These are phyloP conservation scores for Aspergillus cavernicola DNA, from an alignment of 495 filamentous ascomycete species.

Conservation along the genomic window DNA sequence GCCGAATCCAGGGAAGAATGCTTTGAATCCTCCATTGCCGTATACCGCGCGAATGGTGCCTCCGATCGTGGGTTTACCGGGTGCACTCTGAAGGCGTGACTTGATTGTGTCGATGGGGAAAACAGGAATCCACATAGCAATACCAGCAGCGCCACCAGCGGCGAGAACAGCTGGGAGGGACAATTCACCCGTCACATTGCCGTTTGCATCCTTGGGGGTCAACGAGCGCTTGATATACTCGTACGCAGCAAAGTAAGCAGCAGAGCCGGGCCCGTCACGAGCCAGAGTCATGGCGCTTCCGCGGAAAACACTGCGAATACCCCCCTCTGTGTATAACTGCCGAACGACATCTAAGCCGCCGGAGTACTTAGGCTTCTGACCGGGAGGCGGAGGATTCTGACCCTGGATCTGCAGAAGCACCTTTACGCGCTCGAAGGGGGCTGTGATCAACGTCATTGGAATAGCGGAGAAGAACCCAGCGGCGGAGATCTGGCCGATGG, in stretches of 20 bases:
- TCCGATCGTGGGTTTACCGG: constrained; percentile 79
- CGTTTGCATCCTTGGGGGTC: constrained; percentile 80
- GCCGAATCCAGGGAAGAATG: constrained; percentile 96
- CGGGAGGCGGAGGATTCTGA: constrained; percentile 77
- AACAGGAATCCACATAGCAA: constrained; percentile 99
- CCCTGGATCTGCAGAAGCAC: constrained; percentile 97
- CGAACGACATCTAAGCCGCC: constrained; percentile 91
- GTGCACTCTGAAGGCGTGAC: constrained; percentile 85
- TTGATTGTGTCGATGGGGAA: constrained; percentile 98
- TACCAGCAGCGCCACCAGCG: constrained; percentile 85
- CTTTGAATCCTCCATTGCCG: constrained; percentile 73
- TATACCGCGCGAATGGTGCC: constrained; percentile 78
- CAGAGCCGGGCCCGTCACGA: constrained; percentile 85
- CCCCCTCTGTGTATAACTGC: constrained; percentile 90
- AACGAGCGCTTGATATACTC: constrained; percentile 86
- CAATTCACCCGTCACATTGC: constrained; percentile 64
- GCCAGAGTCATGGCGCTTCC: constrained; percentile 88
- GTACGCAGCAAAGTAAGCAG: constrained; percentile 96
- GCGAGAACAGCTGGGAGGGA: constrained; percentile 77
- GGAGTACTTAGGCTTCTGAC: constrained; percentile 88
- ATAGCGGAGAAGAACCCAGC: constrained; percentile 98
- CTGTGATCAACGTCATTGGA: constrained; percentile 96
- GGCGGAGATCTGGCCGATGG: constrained; percentile 81
- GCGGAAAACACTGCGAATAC: constrained; percentile 85
- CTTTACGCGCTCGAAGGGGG: constrained; percentile 97